Evolutionary conservation across 495 filamentous ascomycete genomes (phyloP).

Genomic region (Zalerion maritima): DNA sequence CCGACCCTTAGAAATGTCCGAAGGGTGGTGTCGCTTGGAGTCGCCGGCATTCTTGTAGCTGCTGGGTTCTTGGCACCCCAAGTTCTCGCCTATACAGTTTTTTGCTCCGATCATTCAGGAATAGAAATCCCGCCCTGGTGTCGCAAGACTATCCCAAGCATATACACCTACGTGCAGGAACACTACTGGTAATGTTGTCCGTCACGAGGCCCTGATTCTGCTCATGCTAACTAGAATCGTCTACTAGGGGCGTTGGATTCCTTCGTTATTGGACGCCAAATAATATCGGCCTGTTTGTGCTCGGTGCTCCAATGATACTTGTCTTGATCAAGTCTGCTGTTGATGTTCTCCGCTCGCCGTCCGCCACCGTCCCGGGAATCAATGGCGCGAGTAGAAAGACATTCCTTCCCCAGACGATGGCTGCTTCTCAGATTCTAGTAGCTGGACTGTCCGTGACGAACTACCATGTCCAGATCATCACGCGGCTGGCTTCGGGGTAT

Average conservation of each 20-base stretch:
- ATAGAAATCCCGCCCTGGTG: conserved; percentile 52
- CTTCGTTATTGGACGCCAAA: conserved; percentile 79
- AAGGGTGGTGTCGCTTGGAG: conserved; percentile 37
- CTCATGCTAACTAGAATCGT: conserved; percentile 5
- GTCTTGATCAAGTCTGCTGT: conserved; percentile 49
- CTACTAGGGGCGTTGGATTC: conserved; percentile 64
- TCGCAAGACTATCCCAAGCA: conserved; percentile 51
- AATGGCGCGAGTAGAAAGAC: conserved; percentile 1
- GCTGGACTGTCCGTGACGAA: conserved; percentile 54
- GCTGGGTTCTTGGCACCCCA: conserved; percentile 59
- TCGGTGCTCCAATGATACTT: conserved; percentile 66
- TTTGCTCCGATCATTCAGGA: conserved; percentile 35
- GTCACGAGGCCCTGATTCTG: conserved; percentile 2
- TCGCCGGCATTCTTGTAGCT: conserved; percentile 53
- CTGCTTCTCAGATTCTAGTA: conserved; percentile 58
- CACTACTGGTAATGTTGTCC: conserved; percentile 63
- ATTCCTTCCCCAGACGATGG: conserved; percentile 28
- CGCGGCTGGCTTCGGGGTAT: conserved; percentile 74
- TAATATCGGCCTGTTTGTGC: conserved; percentile 76
- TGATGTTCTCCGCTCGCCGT: conserved; percentile 21
- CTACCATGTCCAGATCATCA: conserved; percentile 91
- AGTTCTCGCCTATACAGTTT: conserved; percentile 54
- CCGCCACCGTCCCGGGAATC: conserved; percentile 2
- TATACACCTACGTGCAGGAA: conserved; percentile 79
- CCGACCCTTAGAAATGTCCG: conserved; percentile 20